Percentiles rank a stretch among this genome's conserved stretches.
phyloP scores from a whole-genome alignment of 2,329 filamentous ascomycete genomes.

The Hypoxylon sp. region DNA sequence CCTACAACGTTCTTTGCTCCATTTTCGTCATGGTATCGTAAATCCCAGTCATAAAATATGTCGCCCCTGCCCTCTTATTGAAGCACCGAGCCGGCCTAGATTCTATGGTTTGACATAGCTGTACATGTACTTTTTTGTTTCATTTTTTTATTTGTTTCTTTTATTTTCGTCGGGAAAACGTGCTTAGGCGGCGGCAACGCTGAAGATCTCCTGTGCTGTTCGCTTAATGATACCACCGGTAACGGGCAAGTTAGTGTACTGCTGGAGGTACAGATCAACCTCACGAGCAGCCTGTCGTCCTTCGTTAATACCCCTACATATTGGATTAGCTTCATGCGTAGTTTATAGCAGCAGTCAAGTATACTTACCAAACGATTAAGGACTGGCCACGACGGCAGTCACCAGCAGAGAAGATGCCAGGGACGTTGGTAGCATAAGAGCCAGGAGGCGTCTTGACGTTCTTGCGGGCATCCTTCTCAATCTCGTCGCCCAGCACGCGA shows the following conservation, averaged over 20 bases:
- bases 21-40: slow-evolving; percentile 37
- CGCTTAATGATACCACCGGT: slow-evolving; percentile 94
- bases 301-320: slow-evolving; percentile 89
- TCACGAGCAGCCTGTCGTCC: slow-evolving; percentile 92
- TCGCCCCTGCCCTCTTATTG: slow-evolving; percentile 3
- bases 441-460: slow-evolving; percentile 94
- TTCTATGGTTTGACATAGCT: slow-evolving; percentile 36
- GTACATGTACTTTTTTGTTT: slow-evolving; percentile 15
- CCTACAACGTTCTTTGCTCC: slow-evolving; percentile 13
- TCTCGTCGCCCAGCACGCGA: slow-evolving; percentile 84
- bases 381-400: slow-evolving; percentile 96
- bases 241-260: slow-evolving; percentile 82
- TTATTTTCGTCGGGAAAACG: slow-evolving; percentile 13
- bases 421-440: slow-evolving; percentile 87
- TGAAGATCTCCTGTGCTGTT: slow-evolving; percentile 74
- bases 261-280: slow-evolving; percentile 87
- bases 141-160: slow-evolving; percentile 10
- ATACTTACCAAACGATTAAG: slow-evolving; percentile 89
- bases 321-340: slow-evolving; percentile 51
- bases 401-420: slow-evolving; percentile 92
- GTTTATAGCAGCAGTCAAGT: neutral
- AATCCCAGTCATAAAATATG: slow-evolving; percentile 18
- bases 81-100: slow-evolving; percentile 36
- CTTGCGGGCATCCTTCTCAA: slow-evolving; percentile 92
- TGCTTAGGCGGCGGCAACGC: slow-evolving; percentile 20